Evolutionary conservation across 2,329 filamentous ascomycete genomes (phyloP).

Genomic region (Diaporthe sp.): DNA sequence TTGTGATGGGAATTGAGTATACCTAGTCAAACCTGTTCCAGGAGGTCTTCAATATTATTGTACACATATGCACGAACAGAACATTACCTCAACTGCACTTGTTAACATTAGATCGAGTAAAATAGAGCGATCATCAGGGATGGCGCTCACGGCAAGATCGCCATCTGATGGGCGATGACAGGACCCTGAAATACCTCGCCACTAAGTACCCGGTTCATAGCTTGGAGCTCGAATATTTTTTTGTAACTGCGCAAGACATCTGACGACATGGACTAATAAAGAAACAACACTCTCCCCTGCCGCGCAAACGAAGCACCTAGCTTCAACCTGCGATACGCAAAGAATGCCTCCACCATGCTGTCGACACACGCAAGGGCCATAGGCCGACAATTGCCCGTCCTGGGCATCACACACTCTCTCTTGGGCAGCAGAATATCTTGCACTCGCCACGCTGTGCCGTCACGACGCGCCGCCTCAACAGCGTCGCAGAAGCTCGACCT

Average conservation of each 20-base stretch:
- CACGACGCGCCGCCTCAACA: conserved; percentile 33
- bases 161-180: neutral
- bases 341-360: conserved; percentile 42
- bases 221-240: conserved; percentile 6
- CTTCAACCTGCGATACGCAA: conserved; percentile 32
- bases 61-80: neutral
- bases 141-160: neutral
- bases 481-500: conserved; percentile 53
- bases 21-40: neutral
- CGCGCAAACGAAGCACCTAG: conserved; percentile 21
- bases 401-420: conserved; percentile 31
- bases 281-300: neutral
- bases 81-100: too few species aligned
- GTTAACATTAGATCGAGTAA: neutral
- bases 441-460: neutral
- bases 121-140: rapidly evolving
- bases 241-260: neutral
- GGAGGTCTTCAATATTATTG: neutral
- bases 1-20: neutral
- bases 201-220: neutral
- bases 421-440: conserved; percentile 27
- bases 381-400: conserved; percentile 39
- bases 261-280: conserved; percentile 29
- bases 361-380: conserved; percentile 42
- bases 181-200: conserved; percentile 10